Conservation (phyloP, 2,329 filamentous ascomycete genomes). For the Colletotrichum australisinense region DNA sequence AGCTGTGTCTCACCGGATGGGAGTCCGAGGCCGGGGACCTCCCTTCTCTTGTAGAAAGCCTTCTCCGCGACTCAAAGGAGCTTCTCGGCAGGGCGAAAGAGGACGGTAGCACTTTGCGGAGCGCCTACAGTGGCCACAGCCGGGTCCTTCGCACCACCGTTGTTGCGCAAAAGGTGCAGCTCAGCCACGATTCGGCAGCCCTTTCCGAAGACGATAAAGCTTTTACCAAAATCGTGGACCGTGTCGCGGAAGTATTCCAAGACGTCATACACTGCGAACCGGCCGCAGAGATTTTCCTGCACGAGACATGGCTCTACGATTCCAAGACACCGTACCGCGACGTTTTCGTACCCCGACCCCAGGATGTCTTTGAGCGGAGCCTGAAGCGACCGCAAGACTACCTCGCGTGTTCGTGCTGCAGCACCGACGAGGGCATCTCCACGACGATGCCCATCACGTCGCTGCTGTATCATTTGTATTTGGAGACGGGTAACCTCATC, state of each 20-base stretch:
- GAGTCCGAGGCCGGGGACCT: conserved; percentile 46
- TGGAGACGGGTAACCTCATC: conserved; percentile 80
- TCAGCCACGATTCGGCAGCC: conserved; percentile 79
- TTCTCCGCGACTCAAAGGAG: conserved; percentile 58
- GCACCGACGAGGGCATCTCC: conserved; percentile 60
- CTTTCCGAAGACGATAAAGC: conserved; percentile 77
- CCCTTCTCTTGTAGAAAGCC: conserved; percentile 48
- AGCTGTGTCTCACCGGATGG: conserved; percentile 50
- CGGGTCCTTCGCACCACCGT: conserved; percentile 81
- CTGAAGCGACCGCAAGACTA: conserved; percentile 82
- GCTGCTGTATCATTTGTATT: conserved; percentile 82
- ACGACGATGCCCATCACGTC: conserved; percentile 76
- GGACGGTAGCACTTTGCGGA: conserved; percentile 68
- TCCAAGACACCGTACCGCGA: conserved; percentile 75
- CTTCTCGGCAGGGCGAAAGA: conserved; percentile 59
- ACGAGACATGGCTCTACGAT: conserved; percentile 83
- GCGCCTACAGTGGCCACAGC: conserved; percentile 78
- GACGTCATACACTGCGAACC: conserved; percentile 47
- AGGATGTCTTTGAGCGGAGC: conserved; percentile 76
- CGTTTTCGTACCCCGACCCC: conserved; percentile 80
- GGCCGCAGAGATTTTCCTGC: conserved; percentile 65
- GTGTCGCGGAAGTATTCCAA: conserved; percentile 62
- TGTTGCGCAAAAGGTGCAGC: conserved; percentile 83
- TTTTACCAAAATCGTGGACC: conserved; percentile 75
- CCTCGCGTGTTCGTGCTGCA: conserved; percentile 78